Conservation (phyloP, 2,329 filamentous ascomycete genomes). For the Pestalotiopsis sp. region DNA sequence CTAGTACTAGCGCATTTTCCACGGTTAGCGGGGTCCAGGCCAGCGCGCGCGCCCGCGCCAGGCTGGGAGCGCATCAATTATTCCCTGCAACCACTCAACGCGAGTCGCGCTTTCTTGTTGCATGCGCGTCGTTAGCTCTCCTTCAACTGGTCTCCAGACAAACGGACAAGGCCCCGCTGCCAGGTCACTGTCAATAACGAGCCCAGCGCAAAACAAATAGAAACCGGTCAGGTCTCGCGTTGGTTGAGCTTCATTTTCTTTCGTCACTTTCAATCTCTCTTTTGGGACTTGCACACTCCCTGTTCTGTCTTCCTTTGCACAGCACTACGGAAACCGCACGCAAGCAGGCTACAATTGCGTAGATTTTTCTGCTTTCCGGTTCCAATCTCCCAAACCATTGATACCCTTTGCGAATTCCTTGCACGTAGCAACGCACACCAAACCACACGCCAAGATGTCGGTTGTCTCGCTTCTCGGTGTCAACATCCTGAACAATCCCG, state of each 20-base stretch:
- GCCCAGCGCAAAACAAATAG: constrained; percentile 10
- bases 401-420: constrained; percentile 1
- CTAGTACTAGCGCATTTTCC: background rate
- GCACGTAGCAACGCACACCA: background rate
- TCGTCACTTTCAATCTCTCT: background rate
- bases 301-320: background rate
- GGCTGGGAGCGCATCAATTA: background rate
- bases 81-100: constrained; percentile 13
- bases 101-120: constrained; percentile 3
- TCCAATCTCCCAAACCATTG: constrained; percentile 7
- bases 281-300: background rate
- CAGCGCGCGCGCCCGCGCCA: background rate
- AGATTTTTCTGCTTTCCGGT: background rate
- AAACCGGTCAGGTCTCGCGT: background rate
- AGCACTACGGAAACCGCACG: background rate
- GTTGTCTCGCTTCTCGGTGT: constrained; percentile 95
- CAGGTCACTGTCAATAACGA: constrained; percentile 11
- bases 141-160: background rate
- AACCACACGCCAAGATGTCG: constrained; percentile 66
- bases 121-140: background rate
- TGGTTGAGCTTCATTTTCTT: background rate
- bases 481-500: constrained; percentile 95
- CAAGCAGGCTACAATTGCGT: background rate
- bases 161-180: constrained; percentile 2
- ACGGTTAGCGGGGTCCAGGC: background rate